Percentiles rank a stretch among this genome's conserved stretches.
These are phyloP conservation scores for Geosmithia morbida DNA, from an alignment of 2,329 filamentous ascomycete species.

Conservation along the genomic window DNA sequence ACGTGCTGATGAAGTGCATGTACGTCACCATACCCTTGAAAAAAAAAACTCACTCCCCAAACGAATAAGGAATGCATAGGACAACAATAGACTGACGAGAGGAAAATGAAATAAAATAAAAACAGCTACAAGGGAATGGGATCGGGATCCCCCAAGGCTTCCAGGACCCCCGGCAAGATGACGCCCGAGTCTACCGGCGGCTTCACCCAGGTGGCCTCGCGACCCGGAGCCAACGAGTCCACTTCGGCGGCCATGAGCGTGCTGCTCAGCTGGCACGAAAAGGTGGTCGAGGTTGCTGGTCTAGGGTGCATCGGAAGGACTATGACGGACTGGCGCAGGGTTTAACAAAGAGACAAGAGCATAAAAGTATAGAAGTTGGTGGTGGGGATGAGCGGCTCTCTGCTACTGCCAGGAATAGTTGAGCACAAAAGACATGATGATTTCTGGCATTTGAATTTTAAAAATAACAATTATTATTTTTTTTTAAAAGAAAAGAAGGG, in stretches of 20 bases:
- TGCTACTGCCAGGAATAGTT: too few species aligned
- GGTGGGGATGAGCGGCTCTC: too few species aligned
- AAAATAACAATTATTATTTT: too few species aligned
- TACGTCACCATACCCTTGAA: slow-evolving; percentile 43
- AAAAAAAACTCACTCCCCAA: too few species aligned
- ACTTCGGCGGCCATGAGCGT: slow-evolving; percentile 91
- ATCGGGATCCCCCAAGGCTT: slow-evolving; percentile 21
- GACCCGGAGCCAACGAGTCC: slow-evolving; percentile 46
- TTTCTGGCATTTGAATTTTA: too few species aligned
- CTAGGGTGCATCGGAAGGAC: slow-evolving; percentile 82
- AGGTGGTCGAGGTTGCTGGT: slow-evolving; percentile 87
- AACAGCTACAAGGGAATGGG: slow-evolving; percentile 83
- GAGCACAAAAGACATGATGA: too few species aligned
- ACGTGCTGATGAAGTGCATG: slow-evolving; percentile 97
- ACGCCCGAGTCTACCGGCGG: slow-evolving; percentile 66
- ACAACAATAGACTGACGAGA: background rate
- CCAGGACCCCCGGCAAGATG: slow-evolving; percentile 23
- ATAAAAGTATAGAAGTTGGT: too few species aligned
- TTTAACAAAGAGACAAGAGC: slow-evolving; percentile 9
- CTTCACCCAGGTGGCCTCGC: slow-evolving; percentile 63
- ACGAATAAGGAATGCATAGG: too few species aligned
- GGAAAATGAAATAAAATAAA: background rate
- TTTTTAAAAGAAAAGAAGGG: too few species aligned
- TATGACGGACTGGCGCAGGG: slow-evolving; percentile 92
- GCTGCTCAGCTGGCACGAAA: slow-evolving; percentile 95